phyloP scores from a whole-genome alignment of 1,284 basidiomycete genomes.

The Austropuccinia psidii region DNA sequence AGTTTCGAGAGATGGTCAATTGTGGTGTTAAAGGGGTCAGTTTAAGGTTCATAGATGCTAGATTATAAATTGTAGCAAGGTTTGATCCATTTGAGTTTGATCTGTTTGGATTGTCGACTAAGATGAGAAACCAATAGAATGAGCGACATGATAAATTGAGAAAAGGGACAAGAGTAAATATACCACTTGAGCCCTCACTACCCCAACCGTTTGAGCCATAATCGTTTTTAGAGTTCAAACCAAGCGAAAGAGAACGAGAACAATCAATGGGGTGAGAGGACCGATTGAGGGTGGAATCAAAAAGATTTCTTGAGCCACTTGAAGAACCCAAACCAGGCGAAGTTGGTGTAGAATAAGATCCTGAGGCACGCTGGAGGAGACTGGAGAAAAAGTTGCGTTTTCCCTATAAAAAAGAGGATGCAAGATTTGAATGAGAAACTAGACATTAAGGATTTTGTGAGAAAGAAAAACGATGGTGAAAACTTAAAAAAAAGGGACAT shows the following conservation, averaged over 20 bases:
- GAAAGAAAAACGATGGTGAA: not conserved
- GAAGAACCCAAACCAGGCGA: constrained; percentile 1
- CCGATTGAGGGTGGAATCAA: constrained; percentile 8
- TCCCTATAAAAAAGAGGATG: not conserved
- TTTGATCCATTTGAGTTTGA: not conserved
- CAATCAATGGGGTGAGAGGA: constrained; percentile 2
- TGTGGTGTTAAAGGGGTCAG: constrained; percentile 41
- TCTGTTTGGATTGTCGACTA: not conserved
- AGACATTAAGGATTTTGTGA: no score
- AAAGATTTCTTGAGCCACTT: constrained; percentile 8
- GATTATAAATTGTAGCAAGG: constrained; percentile 16
- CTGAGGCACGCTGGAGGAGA: constrained; percentile 16
- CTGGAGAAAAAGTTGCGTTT: constrained; percentile 32
- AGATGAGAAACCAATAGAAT: not conserved
- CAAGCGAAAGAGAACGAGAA: not conserved
- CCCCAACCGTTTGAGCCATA: not conserved
- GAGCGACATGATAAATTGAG: not conserved
- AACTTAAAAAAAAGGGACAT: not conserved
- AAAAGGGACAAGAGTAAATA: not conserved
- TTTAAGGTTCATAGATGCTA: constrained; percentile 39
- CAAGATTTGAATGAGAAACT: not conserved
- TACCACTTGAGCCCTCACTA: not conserved
- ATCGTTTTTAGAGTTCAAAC: not conserved
- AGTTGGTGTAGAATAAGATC: constrained; percentile 1
- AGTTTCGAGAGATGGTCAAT: constrained; percentile 39